Evolutionary conservation across 2,329 filamentous ascomycete species (phyloP).

Genomic region (Endothia cerciana): DNA sequence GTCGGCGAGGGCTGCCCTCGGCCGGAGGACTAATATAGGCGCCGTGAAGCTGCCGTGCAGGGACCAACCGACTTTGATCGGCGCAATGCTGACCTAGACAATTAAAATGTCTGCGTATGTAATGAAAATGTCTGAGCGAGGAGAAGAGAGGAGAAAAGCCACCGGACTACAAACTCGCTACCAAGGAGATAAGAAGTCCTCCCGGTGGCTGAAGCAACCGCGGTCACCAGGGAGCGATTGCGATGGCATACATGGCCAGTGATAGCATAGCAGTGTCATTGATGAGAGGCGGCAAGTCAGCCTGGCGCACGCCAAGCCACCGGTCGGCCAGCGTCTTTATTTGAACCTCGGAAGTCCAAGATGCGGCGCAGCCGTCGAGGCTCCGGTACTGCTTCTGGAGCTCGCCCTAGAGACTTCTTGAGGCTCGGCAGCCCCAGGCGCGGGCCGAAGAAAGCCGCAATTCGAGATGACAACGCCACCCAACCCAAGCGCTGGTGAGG

Average conservation of each 20-base stretch:
- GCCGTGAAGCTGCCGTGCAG: slow-evolving; percentile 7
- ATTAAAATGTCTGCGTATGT: background rate
- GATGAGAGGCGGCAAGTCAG: background rate
- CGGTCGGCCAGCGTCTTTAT: background rate
- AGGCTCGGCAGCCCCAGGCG: background rate
- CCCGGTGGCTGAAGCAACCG: slow-evolving; percentile 8
- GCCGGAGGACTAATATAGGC: background rate
- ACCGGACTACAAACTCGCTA: no score
- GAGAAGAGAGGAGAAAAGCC: background rate
- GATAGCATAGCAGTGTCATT: background rate
- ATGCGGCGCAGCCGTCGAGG: background rate
- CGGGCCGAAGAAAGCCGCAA: slow-evolving; percentile 3
- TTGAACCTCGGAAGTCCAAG: background rate
- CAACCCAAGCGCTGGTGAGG: background rate
- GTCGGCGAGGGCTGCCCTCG: no score
- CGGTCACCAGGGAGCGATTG: background rate
- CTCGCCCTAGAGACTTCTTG: background rate
- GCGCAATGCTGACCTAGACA: background rate
- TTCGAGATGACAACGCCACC: background rate
- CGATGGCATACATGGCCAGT: background rate
- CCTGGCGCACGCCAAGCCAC: background rate
- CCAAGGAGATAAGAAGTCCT: background rate
- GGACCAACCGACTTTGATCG: background rate
- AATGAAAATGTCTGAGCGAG: background rate
- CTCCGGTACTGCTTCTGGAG: slow-evolving; percentile 1